Percentiles rank a stretch among this genome's conserved stretches.
These are phyloP conservation scores for Physcomitrellopsis africana DNA, from an alignment of 225 moss, liverwort and hornwort genomes.

Conservation along the genomic window DNA sequence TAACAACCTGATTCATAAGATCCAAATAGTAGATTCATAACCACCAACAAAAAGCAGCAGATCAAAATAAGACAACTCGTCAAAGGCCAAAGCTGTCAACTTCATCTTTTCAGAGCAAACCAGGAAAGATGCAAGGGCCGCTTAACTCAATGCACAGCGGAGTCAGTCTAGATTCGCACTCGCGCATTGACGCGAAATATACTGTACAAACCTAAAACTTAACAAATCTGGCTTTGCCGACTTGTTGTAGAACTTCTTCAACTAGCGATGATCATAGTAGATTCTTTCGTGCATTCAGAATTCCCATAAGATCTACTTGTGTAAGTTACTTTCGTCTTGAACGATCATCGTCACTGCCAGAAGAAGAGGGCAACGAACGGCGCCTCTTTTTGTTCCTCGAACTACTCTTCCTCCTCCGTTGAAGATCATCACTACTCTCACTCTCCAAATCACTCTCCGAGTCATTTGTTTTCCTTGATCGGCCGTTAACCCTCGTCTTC, in stretches of 20 bases:
- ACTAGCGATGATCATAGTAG: neutral
- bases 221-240: constrained; percentile 3
- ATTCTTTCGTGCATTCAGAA: too few species aligned
- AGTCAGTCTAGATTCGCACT: constrained; percentile 1
- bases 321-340: too few species aligned
- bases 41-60: constrained; percentile 9
- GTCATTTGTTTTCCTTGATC: constrained; percentile 11
- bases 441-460: constrained; percentile 18
- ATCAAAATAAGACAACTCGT: constrained; percentile 2
- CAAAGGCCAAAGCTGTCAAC: constrained; percentile 7
- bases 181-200: constrained; percentile 19
- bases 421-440: constrained; percentile 22
- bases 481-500: constrained; percentile 11
- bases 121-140: constrained; percentile 16
- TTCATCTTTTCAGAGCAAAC: constrained; percentile 18
- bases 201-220: constrained; percentile 22
- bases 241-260: constrained; percentile 4
- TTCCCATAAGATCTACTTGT: too few species aligned
- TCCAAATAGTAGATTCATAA: too few species aligned
- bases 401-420: neutral
- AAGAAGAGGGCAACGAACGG: too few species aligned
- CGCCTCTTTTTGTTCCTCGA: too few species aligned
- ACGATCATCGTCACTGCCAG: too few species aligned
- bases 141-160: constrained; percentile 1
- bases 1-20: constrained; percentile 6